These are phyloP conservation scores for Clarkia xantiana DNA, from an alignment of 345 rosid genomes.

Conservation along the genomic window DNA sequence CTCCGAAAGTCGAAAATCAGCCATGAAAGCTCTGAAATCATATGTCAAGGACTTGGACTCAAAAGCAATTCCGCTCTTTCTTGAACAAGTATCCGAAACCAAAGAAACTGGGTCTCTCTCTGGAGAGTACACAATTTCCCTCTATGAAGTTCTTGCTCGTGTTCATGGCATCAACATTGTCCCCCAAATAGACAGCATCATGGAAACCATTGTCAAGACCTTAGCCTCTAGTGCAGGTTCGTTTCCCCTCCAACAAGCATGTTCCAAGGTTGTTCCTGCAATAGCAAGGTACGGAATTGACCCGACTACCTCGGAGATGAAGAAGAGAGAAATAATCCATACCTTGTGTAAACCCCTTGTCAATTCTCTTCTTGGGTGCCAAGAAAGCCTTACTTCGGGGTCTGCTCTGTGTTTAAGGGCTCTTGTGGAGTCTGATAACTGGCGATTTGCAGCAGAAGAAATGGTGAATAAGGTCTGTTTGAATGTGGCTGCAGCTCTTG, in stretches of 20 bases:
- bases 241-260: conserved; percentile 89
- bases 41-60: conserved; percentile 70
- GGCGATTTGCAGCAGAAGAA: conserved; percentile 88
- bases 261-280: conserved; percentile 86
- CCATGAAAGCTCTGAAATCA: conserved; percentile 71
- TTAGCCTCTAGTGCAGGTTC: conserved; percentile 80
- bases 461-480: conserved; percentile 82
- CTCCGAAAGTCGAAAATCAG: conserved; percentile 52
- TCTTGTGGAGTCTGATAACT: conserved; percentile 76
- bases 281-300: conserved; percentile 82
- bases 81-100: conserved; percentile 72
- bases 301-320: conserved; percentile 48
- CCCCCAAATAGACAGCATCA: conserved; percentile 68
- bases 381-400: conserved; percentile 67
- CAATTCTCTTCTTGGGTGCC: conserved; percentile 63
- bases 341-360: conserved; percentile 81
- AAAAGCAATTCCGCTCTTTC: conserved; percentile 63
- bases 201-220: conserved; percentile 67
- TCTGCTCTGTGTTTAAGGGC: conserved; percentile 85
- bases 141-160: conserved; percentile 88
- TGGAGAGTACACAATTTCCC: conserved; percentile 73
- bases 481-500: conserved; percentile 72
- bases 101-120: conserved; percentile 71
- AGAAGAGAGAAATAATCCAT: conserved; percentile 61
- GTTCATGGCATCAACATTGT: conserved; percentile 79